These are phyloP conservation scores for Fusarium sambucinum DNA, from an alignment of 2,329 filamentous ascomycete species.

Conservation along the genomic window DNA sequence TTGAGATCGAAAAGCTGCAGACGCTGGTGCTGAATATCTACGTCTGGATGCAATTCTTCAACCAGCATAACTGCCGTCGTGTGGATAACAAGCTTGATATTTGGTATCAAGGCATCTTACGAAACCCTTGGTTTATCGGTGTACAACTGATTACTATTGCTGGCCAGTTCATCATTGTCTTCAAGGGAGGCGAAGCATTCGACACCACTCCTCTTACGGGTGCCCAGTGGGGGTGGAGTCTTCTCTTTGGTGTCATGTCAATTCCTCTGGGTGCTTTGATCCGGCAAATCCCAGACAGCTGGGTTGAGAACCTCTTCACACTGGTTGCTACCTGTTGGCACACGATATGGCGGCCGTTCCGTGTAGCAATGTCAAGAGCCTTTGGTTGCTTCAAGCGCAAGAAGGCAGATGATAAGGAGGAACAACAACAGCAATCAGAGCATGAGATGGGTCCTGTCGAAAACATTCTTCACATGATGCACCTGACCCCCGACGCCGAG, in stretches of 20 bases:
- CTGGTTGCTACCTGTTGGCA: constrained; percentile 8
- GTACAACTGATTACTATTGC: constrained; percentile 76
- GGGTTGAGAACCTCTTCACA: constrained; percentile 49
- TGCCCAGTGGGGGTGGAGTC: constrained; percentile 76
- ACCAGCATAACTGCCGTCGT: constrained; percentile 81
- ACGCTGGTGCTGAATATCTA: constrained; percentile 88
- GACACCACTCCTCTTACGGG: constrained; percentile 71
- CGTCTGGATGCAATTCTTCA: constrained; percentile 92
- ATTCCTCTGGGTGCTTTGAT: constrained; percentile 69
- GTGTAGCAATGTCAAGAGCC: constrained; percentile 23
- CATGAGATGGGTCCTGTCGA: constrained; percentile 47
- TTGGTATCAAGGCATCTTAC: constrained; percentile 77
- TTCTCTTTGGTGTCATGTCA: constrained; percentile 75
- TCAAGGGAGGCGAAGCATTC: constrained; percentile 76
- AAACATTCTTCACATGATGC: constrained; percentile 42
- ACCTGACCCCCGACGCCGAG: constrained; percentile 22
- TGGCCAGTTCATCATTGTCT: constrained; percentile 79
- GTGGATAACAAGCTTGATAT: constrained; percentile 88
- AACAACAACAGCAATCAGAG: constrained; percentile 2
- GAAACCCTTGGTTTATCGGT: constrained; percentile 81
- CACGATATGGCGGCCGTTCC: constrained; percentile 26
- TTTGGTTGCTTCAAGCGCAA: constrained; percentile 45
- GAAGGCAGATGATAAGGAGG: constrained; percentile 32
- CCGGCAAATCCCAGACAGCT: constrained; percentile 56
- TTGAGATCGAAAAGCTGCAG: constrained; percentile 56